phyloP scores from a whole-genome alignment of 2,329 filamentous ascomycete species.

The Ambrosiella xylebori region DNA sequence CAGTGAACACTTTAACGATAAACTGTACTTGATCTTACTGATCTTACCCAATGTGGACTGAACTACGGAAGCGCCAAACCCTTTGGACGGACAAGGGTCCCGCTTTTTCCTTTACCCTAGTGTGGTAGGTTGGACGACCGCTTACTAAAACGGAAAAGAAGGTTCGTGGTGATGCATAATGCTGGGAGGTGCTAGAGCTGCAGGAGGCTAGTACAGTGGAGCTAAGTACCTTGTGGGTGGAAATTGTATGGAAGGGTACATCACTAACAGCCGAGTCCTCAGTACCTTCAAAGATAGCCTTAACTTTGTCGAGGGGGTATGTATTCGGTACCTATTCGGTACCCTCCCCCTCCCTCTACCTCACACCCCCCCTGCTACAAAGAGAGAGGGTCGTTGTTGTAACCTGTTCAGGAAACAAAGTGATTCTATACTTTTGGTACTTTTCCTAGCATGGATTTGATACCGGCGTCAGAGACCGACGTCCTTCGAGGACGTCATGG shows the following conservation, averaged over 20 bases:
- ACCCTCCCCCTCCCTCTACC: too few species aligned
- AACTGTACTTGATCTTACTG: neutral
- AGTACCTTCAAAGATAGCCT: neutral
- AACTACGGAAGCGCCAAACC: neutral
- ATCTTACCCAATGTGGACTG: neutral
- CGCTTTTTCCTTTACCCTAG: neutral
- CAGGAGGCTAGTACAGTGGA: neutral
- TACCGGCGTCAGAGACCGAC: slow-evolving; percentile 3
- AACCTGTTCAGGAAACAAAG: slow-evolving; percentile 4
- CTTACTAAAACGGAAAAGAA: neutral
- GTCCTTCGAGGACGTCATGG: neutral
- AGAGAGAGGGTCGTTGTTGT: neutral
- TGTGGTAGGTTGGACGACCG: neutral
- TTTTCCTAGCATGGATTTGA: neutral
- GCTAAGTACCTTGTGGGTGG: neutral
- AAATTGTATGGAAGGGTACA: neutral
- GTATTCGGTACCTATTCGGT: neutral
- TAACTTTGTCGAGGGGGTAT: neutral
- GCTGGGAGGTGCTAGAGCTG: neutral
- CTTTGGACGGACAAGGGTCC: neutral
- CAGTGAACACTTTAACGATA: neutral
- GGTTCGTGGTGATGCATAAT: neutral
- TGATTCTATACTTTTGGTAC: slow-evolving; percentile 8
- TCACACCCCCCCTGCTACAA: neutral
- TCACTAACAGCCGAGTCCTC: neutral